Base-by-base conservation (phyloP, 2,329 filamentous ascomycete species). In the Nothophaeocryptopus gaeumannii region DNA sequence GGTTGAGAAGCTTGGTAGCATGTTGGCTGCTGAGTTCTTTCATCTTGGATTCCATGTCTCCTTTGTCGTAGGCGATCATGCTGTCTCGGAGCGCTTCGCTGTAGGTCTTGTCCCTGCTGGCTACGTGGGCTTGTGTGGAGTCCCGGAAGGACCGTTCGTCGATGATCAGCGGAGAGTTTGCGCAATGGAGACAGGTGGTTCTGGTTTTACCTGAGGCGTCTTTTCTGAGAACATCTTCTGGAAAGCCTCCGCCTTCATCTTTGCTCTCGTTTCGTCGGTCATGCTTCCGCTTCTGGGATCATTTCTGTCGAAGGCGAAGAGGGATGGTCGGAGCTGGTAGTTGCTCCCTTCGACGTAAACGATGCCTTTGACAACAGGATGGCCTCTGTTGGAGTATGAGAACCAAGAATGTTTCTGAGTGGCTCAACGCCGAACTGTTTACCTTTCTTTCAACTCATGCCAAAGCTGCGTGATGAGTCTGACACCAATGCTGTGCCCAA, bases 401-500 rank as follows among this genome's bases (percentile, higher is more conserved):
- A 26, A 26, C 20, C 20, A 26, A 26, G 20, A 26, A 3, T 7
- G 3, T 26, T 26, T 7, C 20, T 26, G 20, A 26, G 7, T 26
- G 20, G 20, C 20, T 26, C 20, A 26, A 26, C 20, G 20, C 20
- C 3, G 7, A 26, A 7, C 20, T 4, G 7, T 7, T 26, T 26
- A 26, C 20, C 20, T 26, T 26, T 50, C 33, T 16, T 14, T 41
- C 12, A n/a, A 37, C 7, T 37, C 46, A 2, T 35, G 33, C 33
- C 36, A 47, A 15, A 43, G 39, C 35, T 53, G 39, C 7, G 42
- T 5, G 12, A 45, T 30, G 34, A 55, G 36, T 4, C 53, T 16
- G 12, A 46, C 31, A 14, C 49, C 55, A 48, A 58, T 55, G 31
- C 47, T 54, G 43, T 55, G 55, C 10, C 55, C 52, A 7, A 36